Evolutionary conservation across 2,329 filamentous ascomycete genomes (phyloP), one percentile per base, ranked within the genome.

Genomic region (Lojkania enalia): DNA sequence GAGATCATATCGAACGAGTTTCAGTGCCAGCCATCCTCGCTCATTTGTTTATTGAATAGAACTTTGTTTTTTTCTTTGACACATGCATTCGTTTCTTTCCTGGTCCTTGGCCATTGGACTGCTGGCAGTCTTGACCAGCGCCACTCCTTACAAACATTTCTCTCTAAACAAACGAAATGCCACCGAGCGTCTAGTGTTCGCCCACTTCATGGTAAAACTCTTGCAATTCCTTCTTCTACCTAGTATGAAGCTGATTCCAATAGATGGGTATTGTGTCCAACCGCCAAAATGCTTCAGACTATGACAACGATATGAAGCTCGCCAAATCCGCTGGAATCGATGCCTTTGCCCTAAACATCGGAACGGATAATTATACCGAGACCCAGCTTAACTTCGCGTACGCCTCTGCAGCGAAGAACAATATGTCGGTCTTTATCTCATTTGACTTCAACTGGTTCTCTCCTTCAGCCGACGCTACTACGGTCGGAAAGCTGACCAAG

Each of bases 261-360:
- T 30, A 64, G 61, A 58, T 66, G 36, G 60, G 60, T 20, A 64
- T 63, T 29, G 51, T 61, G 9, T 38, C 44, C n/a, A 52, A 54
- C 38, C 43, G 60, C 31, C 33, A 41, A 20, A 58, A 48, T 39
- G 43, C 59, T 3, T 43, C 49, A 25, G 60, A 62, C 30, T 66
- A 62, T 36, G 57, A 64, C 30, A 49, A 37, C 12, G 61, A 63
- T 40, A 63, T 64, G 51, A 37, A 54, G 27, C 41, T 45, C 12
- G 62, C 61, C 19, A 63, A 65, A 48, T 52, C 55, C 5, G 55
- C 60, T 13, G 62, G 62, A 33, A 66, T 66, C 38, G 63, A 66
- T 42, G 63, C 61, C 9, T 65, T 66, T 32, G 63, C 62, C 1
- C 57, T 66, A 20, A 65, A 66, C 50, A 62, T 66, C 43, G 62